These are phyloP conservation scores for Colletotrichum kahawae DNA, from an alignment of 2,329 filamentous ascomycete species.

Conservation along the genomic window DNA sequence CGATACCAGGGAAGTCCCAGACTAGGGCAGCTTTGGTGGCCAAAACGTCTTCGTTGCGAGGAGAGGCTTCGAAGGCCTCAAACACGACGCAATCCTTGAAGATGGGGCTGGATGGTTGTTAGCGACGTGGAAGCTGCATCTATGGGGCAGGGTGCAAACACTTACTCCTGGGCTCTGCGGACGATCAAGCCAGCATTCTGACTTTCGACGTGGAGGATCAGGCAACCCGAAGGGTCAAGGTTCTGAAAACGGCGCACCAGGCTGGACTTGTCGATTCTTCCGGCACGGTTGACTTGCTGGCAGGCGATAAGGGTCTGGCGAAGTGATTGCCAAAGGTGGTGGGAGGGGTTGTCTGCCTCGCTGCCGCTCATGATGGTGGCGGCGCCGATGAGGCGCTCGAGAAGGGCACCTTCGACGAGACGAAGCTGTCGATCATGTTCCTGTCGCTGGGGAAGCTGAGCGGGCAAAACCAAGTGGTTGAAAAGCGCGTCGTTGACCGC, in stretches of 20 bases:
- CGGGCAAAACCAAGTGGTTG: slow-evolving; percentile 10
- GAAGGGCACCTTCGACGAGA: background rate
- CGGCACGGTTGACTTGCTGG: background rate
- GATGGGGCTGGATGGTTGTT: slow-evolving; percentile 22
- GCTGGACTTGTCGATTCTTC: background rate
- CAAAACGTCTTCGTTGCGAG: slow-evolving; percentile 56
- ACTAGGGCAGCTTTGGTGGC: slow-evolving; percentile 53
- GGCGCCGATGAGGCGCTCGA: background rate
- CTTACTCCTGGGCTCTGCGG: slow-evolving; percentile 30
- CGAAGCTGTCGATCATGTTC: background rate
- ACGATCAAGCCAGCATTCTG: slow-evolving; percentile 39
- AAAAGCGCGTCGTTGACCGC: slow-evolving; percentile 10
- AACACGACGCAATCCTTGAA: slow-evolving; percentile 36
- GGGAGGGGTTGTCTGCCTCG: background rate
- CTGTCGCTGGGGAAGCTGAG: slow-evolving; percentile 7
- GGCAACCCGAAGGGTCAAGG: background rate
- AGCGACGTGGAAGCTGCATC: background rate
- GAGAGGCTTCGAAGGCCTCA: slow-evolving; percentile 66
- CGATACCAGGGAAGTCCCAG: slow-evolving; percentile 65
- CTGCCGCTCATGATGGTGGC: background rate
- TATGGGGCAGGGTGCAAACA: background rate
- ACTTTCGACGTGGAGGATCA: slow-evolving; percentile 13
- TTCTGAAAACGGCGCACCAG: background rate
- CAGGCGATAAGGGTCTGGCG: background rate
- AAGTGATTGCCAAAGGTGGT: background rate